Percentiles rank a stretch among this genome's conserved stretches.
These are phyloP conservation scores for Achaetomium macrosporum DNA, from an alignment of 2,329 filamentous ascomycete species.

Conservation along the genomic window DNA sequence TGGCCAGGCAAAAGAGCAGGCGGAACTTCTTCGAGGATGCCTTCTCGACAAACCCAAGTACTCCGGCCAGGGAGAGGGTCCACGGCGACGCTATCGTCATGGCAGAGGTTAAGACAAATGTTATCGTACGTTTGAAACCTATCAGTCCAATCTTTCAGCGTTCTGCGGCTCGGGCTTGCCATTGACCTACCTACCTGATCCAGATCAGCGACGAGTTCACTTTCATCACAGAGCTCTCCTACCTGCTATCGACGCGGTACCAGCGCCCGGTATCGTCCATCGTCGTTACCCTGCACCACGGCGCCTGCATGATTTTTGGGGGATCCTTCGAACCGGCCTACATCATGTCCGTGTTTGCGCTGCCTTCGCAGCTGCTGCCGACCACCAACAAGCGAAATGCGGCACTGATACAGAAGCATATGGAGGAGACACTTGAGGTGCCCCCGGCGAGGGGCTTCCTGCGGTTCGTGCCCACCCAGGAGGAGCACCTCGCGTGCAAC, in stretches of 20 bases:
- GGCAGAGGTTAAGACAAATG: slow-evolving; percentile 59
- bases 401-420: slow-evolving; percentile 67
- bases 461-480: slow-evolving; percentile 62
- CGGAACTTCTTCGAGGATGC: slow-evolving; percentile 41
- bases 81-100: slow-evolving; percentile 53
- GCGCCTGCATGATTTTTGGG: slow-evolving; percentile 67
- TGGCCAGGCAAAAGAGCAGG: slow-evolving; percentile 33
- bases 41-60: slow-evolving; percentile 32
- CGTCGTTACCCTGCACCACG: slow-evolving; percentile 69
- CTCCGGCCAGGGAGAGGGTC: slow-evolving; percentile 40
- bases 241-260: slow-evolving; percentile 68
- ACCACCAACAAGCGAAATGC: slow-evolving; percentile 77
- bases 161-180: not conserved
- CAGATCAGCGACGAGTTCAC: slow-evolving; percentile 70
- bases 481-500: slow-evolving; percentile 66
- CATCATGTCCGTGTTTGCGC: slow-evolving; percentile 64
- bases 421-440: slow-evolving; percentile 66
- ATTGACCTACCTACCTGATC: not conserved
- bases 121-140: slow-evolving; percentile 44
- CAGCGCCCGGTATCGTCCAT: slow-evolving; percentile 68
- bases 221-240: slow-evolving; percentile 67
- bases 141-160: too few species aligned
- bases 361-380: slow-evolving; percentile 62
- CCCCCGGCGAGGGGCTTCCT: slow-evolving; percentile 61
- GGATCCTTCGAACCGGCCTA: slow-evolving; percentile 76